Conservation (phyloP, 768 basidiomycete genomes). For the Chlorophyllum brunneum region DNA sequence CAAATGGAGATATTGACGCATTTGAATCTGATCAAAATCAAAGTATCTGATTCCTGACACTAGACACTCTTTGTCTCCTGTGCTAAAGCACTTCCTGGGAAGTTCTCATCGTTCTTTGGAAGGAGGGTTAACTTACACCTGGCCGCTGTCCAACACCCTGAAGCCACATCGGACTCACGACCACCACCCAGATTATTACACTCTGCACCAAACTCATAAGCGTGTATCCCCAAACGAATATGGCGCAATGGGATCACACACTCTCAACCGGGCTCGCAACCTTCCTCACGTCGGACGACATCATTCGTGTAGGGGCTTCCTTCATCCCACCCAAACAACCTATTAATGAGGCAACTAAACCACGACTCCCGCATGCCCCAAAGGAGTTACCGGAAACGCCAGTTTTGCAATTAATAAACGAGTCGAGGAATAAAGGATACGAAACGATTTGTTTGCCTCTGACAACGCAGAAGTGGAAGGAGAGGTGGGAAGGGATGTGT, state of each 20-base stretch:
- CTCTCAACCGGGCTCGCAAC: slow-evolving; percentile 31
- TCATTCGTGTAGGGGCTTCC: slow-evolving; percentile 28
- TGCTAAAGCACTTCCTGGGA: no score
- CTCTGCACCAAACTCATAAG: no score
- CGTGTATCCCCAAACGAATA: neutral
- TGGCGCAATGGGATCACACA: slow-evolving; percentile 33
- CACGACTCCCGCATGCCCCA: neutral
- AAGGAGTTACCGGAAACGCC: slow-evolving; percentile 37
- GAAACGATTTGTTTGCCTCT: slow-evolving; percentile 78
- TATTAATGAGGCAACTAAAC: neutral
- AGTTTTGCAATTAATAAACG: slow-evolving; percentile 45
- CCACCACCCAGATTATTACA: no score
- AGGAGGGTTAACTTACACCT: no score
- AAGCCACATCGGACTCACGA: no score
- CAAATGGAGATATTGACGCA: no score
- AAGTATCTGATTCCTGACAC: no score
- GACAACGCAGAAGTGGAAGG: slow-evolving; percentile 84
- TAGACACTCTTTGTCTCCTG: no score
- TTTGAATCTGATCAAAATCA: no score
- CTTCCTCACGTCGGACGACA: slow-evolving; percentile 38
- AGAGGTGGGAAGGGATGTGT: slow-evolving; percentile 89
- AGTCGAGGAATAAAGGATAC: slow-evolving; percentile 65
- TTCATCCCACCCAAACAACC: slow-evolving; percentile 12
- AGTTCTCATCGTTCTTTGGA: no score
- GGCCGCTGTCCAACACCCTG: no score